Base-by-base conservation (phyloP, 2,329 filamentous ascomycete species). In the Neonectria faginata region DNA sequence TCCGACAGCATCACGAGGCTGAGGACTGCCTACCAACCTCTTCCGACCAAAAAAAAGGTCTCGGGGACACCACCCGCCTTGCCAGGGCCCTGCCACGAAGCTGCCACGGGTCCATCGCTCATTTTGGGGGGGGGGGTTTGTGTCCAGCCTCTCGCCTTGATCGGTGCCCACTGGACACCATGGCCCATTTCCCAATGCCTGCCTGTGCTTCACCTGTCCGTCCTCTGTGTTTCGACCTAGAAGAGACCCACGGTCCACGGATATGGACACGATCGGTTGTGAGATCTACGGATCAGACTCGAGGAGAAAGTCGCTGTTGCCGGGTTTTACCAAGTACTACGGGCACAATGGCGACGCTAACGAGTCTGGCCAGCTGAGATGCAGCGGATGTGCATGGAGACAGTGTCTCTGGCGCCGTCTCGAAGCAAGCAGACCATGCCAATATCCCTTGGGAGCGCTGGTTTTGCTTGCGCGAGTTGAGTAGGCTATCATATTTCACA, bases 191-290 rank as follows among this genome's bases (percentile, higher is more conserved):
- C 67, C 70, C 29, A 51, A 59, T 59, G 44, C 54, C 51, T 59
- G 44, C 54, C 51, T 51, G 65, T 66, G 63, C 48, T 60, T 64
- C 66, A 56, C 60, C 22, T 22, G 25, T 6, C 50, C 44, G 57
- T 39, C 27, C 56, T 45, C 60, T 51, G 51, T 71, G 67, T 73
- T 69, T 74, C 54, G 67, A 69, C 62, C 66, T 54, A 52, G 54
- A 55, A 48, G 65, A 56, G n/a, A 18, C 11, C 9, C n/a, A 11
- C 39, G 36, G 50, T 20, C 9, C n/a, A 11, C 39, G 36, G 50
- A 47, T 65, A 64, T 64, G 72, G 65, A 55, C 42, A 67, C 66
- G 59, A 67, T 73, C 50, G 56, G 60, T 59, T 66, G 69, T 57
- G 58, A 65, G 55, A 45, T 14, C 44, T 41, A 29, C 42, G 45